Percentiles rank a stretch among this genome's conserved stretches.
Conservation (phyloP, 371 early-diverging fungal species). For the Racocetra persica region DNA sequence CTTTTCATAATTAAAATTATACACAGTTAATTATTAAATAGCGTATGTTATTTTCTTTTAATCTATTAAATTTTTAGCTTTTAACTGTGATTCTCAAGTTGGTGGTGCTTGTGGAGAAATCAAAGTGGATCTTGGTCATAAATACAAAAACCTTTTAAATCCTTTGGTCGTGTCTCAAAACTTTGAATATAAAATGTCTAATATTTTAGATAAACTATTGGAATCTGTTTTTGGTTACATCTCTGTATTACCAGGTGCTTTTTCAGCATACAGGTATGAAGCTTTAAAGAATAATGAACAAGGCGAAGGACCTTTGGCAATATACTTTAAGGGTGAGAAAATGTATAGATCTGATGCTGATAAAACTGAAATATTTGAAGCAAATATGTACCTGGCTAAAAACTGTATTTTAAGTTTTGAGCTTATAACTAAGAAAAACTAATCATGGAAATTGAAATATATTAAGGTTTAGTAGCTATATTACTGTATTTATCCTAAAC, state of each 20-base stretch:
- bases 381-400: slow-evolving; percentile 83
- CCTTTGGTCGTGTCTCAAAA: slow-evolving; percentile 95
- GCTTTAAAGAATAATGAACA: too few relatives aligned
- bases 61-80: slow-evolving; percentile 55
- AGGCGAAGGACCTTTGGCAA: slow-evolving; percentile 87
- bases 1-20: too few relatives aligned
- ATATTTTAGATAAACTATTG: slow-evolving; percentile 96
- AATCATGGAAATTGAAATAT: slow-evolving; percentile 76
- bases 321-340: slow-evolving; percentile 94
- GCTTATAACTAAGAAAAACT: slow-evolving; percentile 78
- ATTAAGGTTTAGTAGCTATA: too few relatives aligned
- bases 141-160: slow-evolving; percentile 70
- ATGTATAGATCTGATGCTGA: slow-evolving; percentile 77
- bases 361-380: slow-evolving; percentile 65
- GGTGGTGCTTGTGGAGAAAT: slow-evolving; percentile 94
- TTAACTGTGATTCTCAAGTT: slow-evolving; percentile 75
- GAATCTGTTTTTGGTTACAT: slow-evolving; percentile 98
- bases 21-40: too few relatives aligned
- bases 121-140: slow-evolving; percentile 74
- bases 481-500: too few relatives aligned
- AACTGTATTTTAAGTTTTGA: slow-evolving; percentile 93
- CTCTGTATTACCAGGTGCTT: slow-evolving; percentile 96
- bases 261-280: slow-evolving; percentile 92
- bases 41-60: too few relatives aligned
- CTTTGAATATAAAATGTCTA: slow-evolving; percentile 97